A percentile compares a stretch with the other conserved stretches of the same genome.
These are phyloP conservation scores for Hypsizygus ulmarius DNA, from an alignment of 1,284 basidiomycete species.

Conservation along the genomic window DNA sequence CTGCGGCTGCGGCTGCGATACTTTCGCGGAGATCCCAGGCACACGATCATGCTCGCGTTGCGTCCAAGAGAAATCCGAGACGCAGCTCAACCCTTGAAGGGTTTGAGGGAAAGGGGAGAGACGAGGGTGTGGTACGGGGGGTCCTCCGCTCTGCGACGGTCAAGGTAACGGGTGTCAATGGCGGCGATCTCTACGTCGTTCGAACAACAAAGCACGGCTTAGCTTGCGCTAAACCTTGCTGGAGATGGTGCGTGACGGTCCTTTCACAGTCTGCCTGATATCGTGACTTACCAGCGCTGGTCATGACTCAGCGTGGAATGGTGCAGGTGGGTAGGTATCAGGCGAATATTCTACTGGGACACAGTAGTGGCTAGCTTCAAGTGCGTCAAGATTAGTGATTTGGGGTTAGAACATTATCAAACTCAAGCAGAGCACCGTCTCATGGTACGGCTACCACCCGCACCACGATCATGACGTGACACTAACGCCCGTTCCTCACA, in stretches of 20 bases:
- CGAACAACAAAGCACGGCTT: conserved; percentile 37
- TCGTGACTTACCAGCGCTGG: background rate
- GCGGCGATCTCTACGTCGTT: conserved; percentile 55
- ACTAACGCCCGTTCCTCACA: background rate
- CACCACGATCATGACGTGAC: background rate
- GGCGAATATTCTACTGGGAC: conserved; percentile 56
- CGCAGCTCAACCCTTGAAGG: background rate
- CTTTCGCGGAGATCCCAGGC: background rate
- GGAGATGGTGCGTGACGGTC: conserved; percentile 39
- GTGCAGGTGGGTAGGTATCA: conserved; percentile 58
- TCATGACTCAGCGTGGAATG: conserved; percentile 37
- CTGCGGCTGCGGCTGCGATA: background rate
- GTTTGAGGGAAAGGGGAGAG: background rate
- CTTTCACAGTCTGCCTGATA: background rate
- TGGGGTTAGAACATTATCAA: conserved; percentile 40
- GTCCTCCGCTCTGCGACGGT: background rate
- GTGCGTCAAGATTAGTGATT: conserved; percentile 51
- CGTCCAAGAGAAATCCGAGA: background rate
- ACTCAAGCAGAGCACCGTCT: conserved; percentile 47
- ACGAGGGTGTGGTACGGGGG: background rate
- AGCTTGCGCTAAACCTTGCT: conserved; percentile 46
- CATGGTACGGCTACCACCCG: conserved; percentile 6
- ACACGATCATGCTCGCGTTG: background rate
- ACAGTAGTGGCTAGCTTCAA: conserved; percentile 41
- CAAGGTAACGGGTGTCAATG: conserved; percentile 45